A percentile compares a stretch with the other conserved stretches of the same genome.
phyloP scores from a whole-genome alignment of 106 monocot genomes.

The Cymbidium sinense region DNA sequence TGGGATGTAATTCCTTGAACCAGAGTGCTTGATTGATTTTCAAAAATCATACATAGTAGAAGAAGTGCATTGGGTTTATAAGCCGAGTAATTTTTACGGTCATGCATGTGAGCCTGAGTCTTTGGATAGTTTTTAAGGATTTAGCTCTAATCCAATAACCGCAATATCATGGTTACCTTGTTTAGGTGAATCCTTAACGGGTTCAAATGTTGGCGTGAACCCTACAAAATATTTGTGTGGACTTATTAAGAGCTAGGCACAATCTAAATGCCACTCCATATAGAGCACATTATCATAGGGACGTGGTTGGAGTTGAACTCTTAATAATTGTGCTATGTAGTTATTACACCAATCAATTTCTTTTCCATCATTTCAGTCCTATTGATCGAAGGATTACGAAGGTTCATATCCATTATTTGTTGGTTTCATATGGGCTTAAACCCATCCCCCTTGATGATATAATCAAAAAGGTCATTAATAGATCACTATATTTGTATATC shows the following conservation, averaged over 20 bases:
- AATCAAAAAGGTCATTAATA: no score
- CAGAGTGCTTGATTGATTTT: background rate
- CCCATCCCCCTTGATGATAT: no score
- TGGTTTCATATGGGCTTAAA: background rate
- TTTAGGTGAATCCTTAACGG: background rate
- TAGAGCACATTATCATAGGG: no score
- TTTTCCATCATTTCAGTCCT: background rate
- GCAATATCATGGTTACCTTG: background rate
- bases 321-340: background rate
- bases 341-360: background rate
- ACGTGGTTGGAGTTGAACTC: background rate
- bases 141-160: no score
- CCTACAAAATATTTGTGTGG: background rate
- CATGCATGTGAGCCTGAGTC: no score
- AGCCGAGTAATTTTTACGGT: background rate
- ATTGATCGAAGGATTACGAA: background rate
- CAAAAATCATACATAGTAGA: background rate
- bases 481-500: no score
- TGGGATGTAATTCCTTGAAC: background rate
- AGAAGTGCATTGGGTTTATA: background rate
- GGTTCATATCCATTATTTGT: background rate
- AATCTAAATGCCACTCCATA: background rate
- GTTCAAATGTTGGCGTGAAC: background rate
- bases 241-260: background rate
- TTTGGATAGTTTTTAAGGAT: no score